A percentile compares a stretch with the other conserved stretches of the same genome.
These are phyloP conservation scores for Beta macrorhiza DNA, from an alignment of 179 eudicot species.

Conservation along the genomic window DNA sequence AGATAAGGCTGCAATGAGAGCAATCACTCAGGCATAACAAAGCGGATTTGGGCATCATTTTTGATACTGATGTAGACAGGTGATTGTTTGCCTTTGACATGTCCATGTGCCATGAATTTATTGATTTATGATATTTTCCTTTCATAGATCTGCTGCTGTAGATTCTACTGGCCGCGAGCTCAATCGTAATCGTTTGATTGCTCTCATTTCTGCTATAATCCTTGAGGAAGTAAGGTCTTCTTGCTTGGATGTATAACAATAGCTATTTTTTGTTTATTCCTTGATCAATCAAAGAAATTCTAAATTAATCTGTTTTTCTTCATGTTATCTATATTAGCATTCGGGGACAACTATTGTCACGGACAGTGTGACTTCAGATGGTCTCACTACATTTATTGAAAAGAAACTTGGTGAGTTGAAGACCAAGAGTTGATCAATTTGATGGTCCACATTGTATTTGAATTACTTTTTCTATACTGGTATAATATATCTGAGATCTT, in stretches of 20 bases:
- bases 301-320: conserved; percentile 6
- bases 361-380: conserved; percentile 99
- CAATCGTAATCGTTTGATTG: conserved; percentile 87
- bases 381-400: conserved; percentile 84
- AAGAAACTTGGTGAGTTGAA: conserved; percentile 76
- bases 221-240: conserved; percentile 78
- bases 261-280: not conserved
- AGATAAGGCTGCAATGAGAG: conserved; percentile 93
- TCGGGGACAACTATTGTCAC: conserved; percentile 98
- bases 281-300: not conserved
- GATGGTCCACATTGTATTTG: conserved; percentile 8
- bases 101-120: conserved; percentile 13
- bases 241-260: conserved; percentile 12
- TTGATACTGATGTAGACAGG: conserved; percentile 99
- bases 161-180: conserved; percentile 89
- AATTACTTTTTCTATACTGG: not conserved
- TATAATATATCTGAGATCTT: conserved; percentile 5
- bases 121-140: conserved; percentile 15
- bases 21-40: conserved; percentile 87
- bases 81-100: conserved; percentile 26
- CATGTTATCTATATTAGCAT: conserved; percentile 49
- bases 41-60: conserved; percentile 97
- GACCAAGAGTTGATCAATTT: conserved; percentile 12
- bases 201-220: conserved; percentile 92
- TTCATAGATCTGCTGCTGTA: conserved; percentile 93